These are phyloP conservation scores for Colletotrichum cereale DNA, from an alignment of 2,329 filamentous ascomycete genomes.

Conservation along the genomic window DNA sequence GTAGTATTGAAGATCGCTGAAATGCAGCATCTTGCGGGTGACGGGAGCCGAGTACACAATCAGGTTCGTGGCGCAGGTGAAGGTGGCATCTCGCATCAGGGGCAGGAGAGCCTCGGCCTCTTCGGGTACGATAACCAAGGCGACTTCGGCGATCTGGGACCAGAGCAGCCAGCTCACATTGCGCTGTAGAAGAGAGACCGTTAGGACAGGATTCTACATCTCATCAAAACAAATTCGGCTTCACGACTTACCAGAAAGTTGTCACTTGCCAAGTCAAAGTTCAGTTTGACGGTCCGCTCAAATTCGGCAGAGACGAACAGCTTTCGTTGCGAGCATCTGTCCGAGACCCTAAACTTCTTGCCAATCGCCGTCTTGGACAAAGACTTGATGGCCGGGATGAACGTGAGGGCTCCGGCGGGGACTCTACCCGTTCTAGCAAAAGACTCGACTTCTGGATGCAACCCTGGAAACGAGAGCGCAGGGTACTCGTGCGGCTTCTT, in stretches of 20 bases:
- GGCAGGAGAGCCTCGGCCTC: slow-evolving; percentile 70
- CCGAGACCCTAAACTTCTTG: slow-evolving; percentile 48
- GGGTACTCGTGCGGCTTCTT: slow-evolving; percentile 59
- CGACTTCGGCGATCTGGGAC: slow-evolving; percentile 59
- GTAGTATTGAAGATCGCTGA: slow-evolving; percentile 67
- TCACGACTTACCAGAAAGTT: slow-evolving; percentile 49
- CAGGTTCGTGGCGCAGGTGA: slow-evolving; percentile 59
- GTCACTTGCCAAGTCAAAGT: slow-evolving; percentile 46
- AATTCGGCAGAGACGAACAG: slow-evolving; percentile 62
- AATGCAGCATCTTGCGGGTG: slow-evolving; percentile 70
- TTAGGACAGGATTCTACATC: background rate
- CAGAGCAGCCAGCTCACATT: slow-evolving; percentile 74
- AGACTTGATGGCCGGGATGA: slow-evolving; percentile 56
- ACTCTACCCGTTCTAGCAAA: slow-evolving; percentile 62
- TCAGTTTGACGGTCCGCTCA: slow-evolving; percentile 55
- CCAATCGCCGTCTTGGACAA: slow-evolving; percentile 53
- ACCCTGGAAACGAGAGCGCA: slow-evolving; percentile 56
- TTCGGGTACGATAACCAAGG: slow-evolving; percentile 71
- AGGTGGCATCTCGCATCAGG: slow-evolving; percentile 48
- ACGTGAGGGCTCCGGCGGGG: slow-evolving; percentile 51
- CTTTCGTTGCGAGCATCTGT: slow-evolving; percentile 36
- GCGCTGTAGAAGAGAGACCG: slow-evolving; percentile 45
- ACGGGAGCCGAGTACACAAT: slow-evolving; percentile 71
- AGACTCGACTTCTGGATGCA: slow-evolving; percentile 59
- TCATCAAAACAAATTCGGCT: background rate